Evolutionary conservation across 257 asterid species (phyloP).

Genomic region (Gentiana macrophylla): DNA sequence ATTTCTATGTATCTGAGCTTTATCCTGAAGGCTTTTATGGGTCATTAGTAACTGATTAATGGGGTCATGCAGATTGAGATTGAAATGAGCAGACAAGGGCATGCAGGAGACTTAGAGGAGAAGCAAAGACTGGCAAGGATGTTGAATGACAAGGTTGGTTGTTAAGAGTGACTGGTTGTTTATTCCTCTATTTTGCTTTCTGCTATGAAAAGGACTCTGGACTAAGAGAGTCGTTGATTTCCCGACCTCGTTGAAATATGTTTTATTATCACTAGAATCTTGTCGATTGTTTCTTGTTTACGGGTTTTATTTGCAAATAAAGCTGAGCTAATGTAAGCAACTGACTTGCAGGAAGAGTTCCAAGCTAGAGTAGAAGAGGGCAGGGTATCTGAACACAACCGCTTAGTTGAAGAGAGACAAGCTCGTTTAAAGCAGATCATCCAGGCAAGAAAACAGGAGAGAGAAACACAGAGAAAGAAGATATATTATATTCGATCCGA

Average conservation of each 20-base stretch:
- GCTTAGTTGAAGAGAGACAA: conserved; percentile 14
- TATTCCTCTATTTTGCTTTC: not conserved
- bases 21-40: not conserved
- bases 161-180: not conserved
- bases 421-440: conserved; percentile 14
- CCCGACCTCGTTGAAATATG: not conserved
- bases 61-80: conserved; percentile 14
- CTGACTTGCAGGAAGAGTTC: not conserved
- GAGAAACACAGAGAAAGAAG: conserved; percentile 17
- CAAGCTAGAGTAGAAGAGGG: too few relatives aligned
- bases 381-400: conserved; percentile 12
- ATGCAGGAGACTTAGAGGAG: conserved; percentile 24
- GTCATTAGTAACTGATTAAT: too few relatives aligned
- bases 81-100: conserved; percentile 19
- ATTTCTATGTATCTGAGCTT: not conserved
- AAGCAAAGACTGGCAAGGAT: conserved; percentile 18
- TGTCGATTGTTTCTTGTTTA: too few relatives aligned
- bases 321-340: not conserved
- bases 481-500: conserved; percentile 14
- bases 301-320: not conserved
- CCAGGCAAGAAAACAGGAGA: conserved; percentile 18
- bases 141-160: conserved; percentile 15
- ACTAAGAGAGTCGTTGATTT: not conserved
- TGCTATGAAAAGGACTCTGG: not conserved
- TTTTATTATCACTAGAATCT: too few relatives aligned